These are phyloP conservation scores for Suhomyces xylopsoci DNA, from an alignment of 805 yeast species.

Conservation along the genomic window DNA sequence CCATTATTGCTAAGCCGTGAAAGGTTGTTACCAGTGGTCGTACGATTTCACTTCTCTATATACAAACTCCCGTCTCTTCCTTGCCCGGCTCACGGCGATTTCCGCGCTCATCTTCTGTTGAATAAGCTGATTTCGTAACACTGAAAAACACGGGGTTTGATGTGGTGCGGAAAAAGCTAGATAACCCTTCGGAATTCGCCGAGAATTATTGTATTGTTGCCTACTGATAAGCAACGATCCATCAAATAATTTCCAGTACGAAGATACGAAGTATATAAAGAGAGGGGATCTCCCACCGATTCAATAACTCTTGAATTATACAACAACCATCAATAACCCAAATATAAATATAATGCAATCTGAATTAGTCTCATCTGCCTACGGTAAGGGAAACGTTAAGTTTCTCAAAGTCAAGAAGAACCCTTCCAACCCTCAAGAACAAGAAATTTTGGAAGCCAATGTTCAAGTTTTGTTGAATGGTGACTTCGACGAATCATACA, in stretches of 20 bases:
- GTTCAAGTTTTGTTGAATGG: conserved; percentile 76
- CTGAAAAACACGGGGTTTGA: background rate
- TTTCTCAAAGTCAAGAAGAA: conserved; percentile 85
- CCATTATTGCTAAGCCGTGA: background rate
- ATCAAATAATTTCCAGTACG: background rate
- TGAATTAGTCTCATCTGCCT: conserved; percentile 46
- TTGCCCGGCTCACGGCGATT: background rate
- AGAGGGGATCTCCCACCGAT: background rate
- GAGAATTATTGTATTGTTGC: background rate
- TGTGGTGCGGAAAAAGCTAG: background rate
- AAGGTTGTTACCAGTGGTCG: background rate
- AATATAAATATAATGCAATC: background rate
- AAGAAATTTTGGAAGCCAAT: conserved; percentile 83
- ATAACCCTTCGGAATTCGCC: background rate
- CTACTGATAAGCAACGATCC: background rate
- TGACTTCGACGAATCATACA: conserved; percentile 74
- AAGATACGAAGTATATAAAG: background rate
- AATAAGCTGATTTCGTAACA: background rate
- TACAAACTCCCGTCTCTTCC: background rate
- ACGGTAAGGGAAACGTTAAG: conserved; percentile 93
- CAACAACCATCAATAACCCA: background rate
- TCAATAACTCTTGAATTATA: background rate
- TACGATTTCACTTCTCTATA: background rate
- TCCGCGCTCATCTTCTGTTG: background rate
- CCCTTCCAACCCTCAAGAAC: conserved; percentile 65